These are phyloP conservation scores for Haplographium delicatum DNA, from an alignment of 495 filamentous ascomycete species.

Conservation along the genomic window DNA sequence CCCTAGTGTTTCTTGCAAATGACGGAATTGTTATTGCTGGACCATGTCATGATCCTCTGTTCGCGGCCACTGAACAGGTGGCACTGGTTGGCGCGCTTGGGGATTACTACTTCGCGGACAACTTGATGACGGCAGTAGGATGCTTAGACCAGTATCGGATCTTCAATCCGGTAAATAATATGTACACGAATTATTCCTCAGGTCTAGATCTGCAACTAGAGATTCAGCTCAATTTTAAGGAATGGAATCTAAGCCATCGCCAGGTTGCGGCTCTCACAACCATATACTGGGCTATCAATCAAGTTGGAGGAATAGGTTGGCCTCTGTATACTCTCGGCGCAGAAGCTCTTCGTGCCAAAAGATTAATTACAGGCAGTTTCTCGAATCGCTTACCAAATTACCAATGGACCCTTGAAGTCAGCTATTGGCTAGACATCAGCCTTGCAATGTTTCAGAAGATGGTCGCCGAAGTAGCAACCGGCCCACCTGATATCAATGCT, in stretches of 20 bases:
- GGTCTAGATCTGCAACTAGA: too few species aligned
- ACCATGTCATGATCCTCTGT: not conserved
- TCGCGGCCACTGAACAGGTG: not conserved
- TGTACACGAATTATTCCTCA: not conserved
- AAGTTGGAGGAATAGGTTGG: not conserved
- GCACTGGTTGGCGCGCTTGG: not conserved
- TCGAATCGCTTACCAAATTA: not conserved
- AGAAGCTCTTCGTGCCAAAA: not conserved
- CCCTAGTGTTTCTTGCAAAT: not conserved
- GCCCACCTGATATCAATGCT: not conserved
- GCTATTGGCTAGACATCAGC: not conserved
- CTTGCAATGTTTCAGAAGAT: not conserved
- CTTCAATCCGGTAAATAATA: not conserved
- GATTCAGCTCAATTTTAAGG: too few species aligned
- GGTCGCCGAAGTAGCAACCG: not conserved
- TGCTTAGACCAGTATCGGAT: not conserved
- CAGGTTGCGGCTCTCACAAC: not conserved
- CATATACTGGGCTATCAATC: not conserved
- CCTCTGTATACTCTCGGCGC: not conserved
- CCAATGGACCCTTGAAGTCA: not conserved
- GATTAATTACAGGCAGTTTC: not conserved
- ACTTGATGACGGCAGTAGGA: not conserved
- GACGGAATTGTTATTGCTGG: not conserved
- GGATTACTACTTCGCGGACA: not conserved
- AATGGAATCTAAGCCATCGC: not conserved